Evolutionary conservation across 495 filamentous ascomycete genomes (phyloP), one percentile per base, ranked within the genome.

Genomic region (Penicillium goetzii): DNA sequence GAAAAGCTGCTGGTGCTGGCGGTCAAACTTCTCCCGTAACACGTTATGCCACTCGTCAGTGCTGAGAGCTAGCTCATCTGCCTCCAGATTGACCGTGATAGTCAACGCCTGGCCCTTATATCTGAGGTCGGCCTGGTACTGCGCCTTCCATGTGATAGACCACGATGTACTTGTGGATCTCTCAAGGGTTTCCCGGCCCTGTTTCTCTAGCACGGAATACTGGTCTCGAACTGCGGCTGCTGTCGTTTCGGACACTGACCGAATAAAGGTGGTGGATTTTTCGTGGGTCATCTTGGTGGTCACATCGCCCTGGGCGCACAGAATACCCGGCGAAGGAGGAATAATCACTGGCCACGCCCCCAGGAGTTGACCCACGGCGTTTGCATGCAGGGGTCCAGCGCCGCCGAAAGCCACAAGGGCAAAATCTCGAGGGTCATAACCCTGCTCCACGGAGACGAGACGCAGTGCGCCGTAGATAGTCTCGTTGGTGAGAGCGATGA

Each of bases 371-470:
- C 81, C 81, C 2, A 84, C 68, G 7, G 78, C 73, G 55, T 83
- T 83, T 0, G 78, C 81, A 66, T 82, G 80, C 9, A 83, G 61
- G 23, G 81, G 81, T 6, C 81, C 81, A n/a, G 80, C 81, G 47
- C 81, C 81, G 11, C 81, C 81, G 61, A 83, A 83, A 0, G 81
- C 81, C 4, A 84, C 81, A 5, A 84, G 71, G 3, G 81, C 80
- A 64, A 84, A 84, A 14, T 82, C 79, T n/a, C 76, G 74, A 17
- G 81, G 81, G 59, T 84, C 80, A 40, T 81, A 81, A 10, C 81
- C 81, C 56, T 82, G 81, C 54, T 84, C 81, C 5, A 84, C 79
- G 3, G 81, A 82, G 5, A 84, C 80, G 1, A 83, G 70, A 30
- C 81, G 76, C 32, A 84, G 61, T 19, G 81, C 81, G 2, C 81